Percentiles rank a stretch among this genome's conserved stretches.
These are phyloP conservation scores for Dictyostelium citrinum DNA, from an alignment of 78 protist genomes.

Conservation along the genomic window DNA sequence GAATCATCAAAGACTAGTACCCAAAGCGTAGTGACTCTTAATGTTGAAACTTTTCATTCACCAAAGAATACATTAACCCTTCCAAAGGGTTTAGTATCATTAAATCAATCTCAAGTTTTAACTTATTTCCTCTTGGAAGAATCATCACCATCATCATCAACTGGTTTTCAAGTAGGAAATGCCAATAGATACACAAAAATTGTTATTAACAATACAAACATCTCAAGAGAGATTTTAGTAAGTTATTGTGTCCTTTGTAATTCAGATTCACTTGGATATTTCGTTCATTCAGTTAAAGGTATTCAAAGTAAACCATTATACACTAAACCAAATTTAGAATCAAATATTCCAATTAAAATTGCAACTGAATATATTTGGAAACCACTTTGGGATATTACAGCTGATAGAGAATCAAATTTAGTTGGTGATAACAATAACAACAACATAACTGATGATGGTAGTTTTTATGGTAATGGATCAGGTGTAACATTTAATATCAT, in stretches of 20 bases:
- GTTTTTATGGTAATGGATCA: background rate
- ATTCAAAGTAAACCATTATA: background rate
- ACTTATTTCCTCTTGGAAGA: background rate
- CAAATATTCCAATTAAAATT: background rate
- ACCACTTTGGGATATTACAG: background rate
- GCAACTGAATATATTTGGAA: background rate
- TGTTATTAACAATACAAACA: background rate
- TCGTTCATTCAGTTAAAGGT: background rate
- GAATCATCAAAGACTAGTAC: background rate
- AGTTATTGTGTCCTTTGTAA: background rate
- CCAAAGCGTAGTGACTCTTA: background rate
- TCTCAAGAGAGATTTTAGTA: background rate
- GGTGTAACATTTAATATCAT: background rate
- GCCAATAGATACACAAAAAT: background rate
- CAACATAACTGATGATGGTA: background rate
- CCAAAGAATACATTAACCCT: background rate
- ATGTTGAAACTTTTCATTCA: background rate
- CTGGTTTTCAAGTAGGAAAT: background rate
- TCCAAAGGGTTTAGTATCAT: background rate
- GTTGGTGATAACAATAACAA: background rate
- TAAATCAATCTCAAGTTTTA: background rate
- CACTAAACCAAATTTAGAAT: background rate
- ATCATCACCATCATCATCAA: background rate
- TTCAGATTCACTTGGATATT: background rate
- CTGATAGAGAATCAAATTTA: background rate